These are phyloP conservation scores for Auriscalpium orientale DNA, from an alignment of 768 basidiomycete genomes.

Conservation along the genomic window DNA sequence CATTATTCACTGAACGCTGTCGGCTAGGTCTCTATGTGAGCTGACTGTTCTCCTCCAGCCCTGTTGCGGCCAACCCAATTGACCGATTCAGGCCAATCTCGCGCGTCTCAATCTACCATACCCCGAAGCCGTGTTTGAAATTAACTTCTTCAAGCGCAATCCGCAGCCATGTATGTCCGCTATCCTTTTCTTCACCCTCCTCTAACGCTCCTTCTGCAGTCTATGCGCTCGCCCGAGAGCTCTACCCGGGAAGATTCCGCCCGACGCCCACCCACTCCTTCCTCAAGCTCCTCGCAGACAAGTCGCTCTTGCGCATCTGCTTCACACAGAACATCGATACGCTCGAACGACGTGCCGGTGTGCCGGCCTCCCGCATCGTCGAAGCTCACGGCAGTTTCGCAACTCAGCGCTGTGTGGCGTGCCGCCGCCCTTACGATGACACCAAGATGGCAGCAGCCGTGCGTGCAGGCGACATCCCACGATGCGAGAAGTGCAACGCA, in stretches of 20 bases:
- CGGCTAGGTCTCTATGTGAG: conserved; percentile 48
- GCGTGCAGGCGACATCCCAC: conserved; percentile 53
- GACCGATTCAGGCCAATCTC: conserved; percentile 55
- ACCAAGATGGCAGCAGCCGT: conserved; percentile 64
- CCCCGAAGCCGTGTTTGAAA: conserved; percentile 94
- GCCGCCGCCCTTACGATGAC: conserved; percentile 49
- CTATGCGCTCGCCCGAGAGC: conserved; percentile 87
- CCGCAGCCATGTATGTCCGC: conserved; percentile 64
- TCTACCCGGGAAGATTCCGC: conserved; percentile 85
- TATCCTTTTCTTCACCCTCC: not conserved
- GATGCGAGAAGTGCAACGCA: conserved; percentile 60
- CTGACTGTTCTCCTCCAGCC: not conserved
- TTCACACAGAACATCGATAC: conserved; percentile 95
- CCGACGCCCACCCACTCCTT: conserved; percentile 91
- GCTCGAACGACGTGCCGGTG: conserved; percentile 76
- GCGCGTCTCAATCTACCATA: conserved; percentile 75
- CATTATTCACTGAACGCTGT: not conserved
- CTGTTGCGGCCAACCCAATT: not conserved
- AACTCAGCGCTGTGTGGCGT: conserved; percentile 73
- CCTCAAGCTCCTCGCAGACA: conserved; percentile 69
- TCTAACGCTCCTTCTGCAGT: conserved; percentile 32
- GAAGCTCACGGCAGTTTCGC: conserved; percentile 98
- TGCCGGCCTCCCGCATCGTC: conserved; percentile 66
- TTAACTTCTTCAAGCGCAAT: conserved; percentile 73
- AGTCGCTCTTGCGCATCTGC: conserved; percentile 62